A percentile compares a stretch with the other conserved stretches of the same genome.
phyloP scores from a whole-genome alignment of 73 alveolate genomes.

The Blepharisma japonicum region DNA sequence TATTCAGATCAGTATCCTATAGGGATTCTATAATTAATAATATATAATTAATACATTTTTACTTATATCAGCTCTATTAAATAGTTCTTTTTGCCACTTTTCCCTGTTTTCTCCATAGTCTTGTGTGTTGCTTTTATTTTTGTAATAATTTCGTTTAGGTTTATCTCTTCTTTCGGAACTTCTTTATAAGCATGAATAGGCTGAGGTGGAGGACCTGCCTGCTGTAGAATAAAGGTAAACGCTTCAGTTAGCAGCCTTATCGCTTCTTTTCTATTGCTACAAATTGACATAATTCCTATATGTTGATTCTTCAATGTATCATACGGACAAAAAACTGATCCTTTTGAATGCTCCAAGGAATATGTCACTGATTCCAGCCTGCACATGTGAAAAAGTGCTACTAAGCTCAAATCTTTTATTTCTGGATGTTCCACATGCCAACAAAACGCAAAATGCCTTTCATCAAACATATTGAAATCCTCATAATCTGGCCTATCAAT shows the following conservation, averaged over 20 bases:
- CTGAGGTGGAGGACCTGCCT: slow-evolving; percentile 39
- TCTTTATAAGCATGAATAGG: neutral
- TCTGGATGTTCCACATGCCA: neutral
- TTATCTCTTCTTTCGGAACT: neutral
- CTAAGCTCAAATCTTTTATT: neutral
- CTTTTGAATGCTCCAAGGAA: slow-evolving; percentile 69
- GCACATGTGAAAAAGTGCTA: slow-evolving; percentile 84
- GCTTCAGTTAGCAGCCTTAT: slow-evolving; percentile 54
- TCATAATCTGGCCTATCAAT: neutral
- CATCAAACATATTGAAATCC: neutral
- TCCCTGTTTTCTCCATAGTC: neutral
- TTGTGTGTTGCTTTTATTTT: neutral
- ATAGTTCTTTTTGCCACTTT: neutral
- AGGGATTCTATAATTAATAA: no score
- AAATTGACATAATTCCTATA: slow-evolving; percentile 70
- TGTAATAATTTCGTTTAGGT: neutral
- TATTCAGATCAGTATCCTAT: no score
- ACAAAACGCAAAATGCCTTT: neutral
- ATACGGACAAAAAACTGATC: slow-evolving; percentile 63
- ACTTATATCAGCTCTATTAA: neutral
- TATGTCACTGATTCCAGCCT: slow-evolving; percentile 78
- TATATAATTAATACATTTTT: neutral
- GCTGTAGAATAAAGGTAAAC: slow-evolving; percentile 46
- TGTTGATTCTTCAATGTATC: slow-evolving; percentile 77
- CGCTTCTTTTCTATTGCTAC: slow-evolving; percentile 43